phyloP scores from a whole-genome alignment of 495 filamentous ascomycete species.

The Lasiosphaeria hispida region DNA sequence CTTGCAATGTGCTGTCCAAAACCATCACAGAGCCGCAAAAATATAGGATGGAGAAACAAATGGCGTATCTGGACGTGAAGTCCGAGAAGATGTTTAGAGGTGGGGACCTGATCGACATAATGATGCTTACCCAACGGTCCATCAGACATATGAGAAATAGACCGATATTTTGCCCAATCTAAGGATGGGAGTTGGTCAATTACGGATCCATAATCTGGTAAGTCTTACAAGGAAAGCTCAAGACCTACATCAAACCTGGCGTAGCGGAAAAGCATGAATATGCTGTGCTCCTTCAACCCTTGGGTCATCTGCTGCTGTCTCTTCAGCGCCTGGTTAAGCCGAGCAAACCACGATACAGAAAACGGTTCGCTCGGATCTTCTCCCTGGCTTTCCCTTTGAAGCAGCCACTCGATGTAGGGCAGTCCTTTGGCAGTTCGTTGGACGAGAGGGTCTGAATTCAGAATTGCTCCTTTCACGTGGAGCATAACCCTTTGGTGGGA shows the following conservation, averaged over 20 bases:
- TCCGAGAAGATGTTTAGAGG: constrained; percentile 19
- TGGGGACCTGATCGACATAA: constrained; percentile 16
- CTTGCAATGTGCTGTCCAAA: constrained; percentile 22
- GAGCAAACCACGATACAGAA: constrained; percentile 28
- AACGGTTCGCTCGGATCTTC: constrained; percentile 12
- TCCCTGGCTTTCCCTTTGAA: constrained; percentile 11
- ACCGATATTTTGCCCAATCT: constrained; percentile 28
- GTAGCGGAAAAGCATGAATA: constrained; percentile 31
- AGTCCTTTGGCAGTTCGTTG: constrained; percentile 16
- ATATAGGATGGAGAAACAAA: constrained; percentile 32
- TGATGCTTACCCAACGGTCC: constrained; percentile 32
- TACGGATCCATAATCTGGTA: too few species aligned
- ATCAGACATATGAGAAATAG: constrained; percentile 31
- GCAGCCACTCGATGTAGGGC: constrained; percentile 30
- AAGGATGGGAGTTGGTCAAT: not conserved
- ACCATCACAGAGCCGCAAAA: constrained; percentile 28
- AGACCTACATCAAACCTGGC: constrained; percentile 18
- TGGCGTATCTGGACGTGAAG: constrained; percentile 27
- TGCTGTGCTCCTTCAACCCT: constrained; percentile 33
- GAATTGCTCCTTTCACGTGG: not conserved
- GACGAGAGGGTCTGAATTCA: constrained; percentile 8
- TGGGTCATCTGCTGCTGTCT: constrained; percentile 25
- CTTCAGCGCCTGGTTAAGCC: constrained; percentile 24
- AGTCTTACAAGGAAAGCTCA: not conserved
- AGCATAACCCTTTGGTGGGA: not conserved